phyloP scores from a whole-genome alignment of 2,329 filamentous ascomycete genomes.

The Gnomoniopsis sp. region DNA sequence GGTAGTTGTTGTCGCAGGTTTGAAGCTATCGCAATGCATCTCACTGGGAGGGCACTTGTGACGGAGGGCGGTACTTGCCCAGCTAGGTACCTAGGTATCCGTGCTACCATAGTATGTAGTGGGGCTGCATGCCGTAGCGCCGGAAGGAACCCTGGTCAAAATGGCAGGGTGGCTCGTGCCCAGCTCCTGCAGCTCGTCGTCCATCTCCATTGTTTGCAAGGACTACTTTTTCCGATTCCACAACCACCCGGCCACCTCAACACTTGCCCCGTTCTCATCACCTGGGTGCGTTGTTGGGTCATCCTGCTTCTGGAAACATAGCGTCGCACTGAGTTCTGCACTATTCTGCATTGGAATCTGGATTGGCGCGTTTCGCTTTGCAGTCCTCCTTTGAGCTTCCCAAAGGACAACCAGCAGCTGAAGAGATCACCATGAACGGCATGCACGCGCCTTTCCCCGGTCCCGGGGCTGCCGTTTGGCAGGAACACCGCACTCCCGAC shows the following conservation, averaged over 20 bases:
- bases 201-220: not conserved
- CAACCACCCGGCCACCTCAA: not conserved
- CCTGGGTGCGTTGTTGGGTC: not conserved
- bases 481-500: conserved; percentile 76
- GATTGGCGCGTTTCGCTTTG: not conserved
- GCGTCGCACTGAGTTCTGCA: not conserved
- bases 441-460: conserved; percentile 37
- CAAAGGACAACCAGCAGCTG: not conserved
- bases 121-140: too few species aligned
- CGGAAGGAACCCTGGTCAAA: not conserved
- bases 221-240: not conserved
- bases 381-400: not conserved
- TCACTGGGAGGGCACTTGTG: not conserved
- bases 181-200: not conserved
- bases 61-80: not conserved
- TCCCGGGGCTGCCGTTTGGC: conserved; percentile 55
- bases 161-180: not conserved
- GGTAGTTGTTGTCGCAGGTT: not conserved
- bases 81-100: not conserved
- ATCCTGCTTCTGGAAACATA: not conserved
- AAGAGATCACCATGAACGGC: conserved; percentile 51
- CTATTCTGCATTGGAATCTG: not conserved
- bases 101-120: too few species aligned
- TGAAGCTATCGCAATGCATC: not conserved
- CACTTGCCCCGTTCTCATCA: not conserved